These are phyloP conservation scores for Sideroxylon spinosum DNA, from an alignment of 179 eudicot species.

Conservation along the genomic window DNA sequence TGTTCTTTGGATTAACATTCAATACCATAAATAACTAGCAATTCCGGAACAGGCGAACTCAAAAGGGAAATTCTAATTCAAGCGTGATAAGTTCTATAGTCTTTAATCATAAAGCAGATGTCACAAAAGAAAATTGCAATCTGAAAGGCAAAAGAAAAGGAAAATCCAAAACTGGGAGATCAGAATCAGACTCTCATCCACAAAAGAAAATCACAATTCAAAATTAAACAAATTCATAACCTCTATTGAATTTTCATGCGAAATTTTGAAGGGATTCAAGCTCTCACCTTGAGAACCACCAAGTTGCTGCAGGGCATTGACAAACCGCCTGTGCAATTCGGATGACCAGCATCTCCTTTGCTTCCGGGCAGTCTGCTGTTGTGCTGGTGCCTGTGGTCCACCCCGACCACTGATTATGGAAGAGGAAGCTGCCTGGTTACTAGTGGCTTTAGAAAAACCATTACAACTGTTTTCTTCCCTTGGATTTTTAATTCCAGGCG, in stretches of 20 bases:
- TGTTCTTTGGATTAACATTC: background rate
- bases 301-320: constrained; percentile 64
- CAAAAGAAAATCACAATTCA: background rate
- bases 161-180: background rate
- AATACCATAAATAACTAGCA: background rate
- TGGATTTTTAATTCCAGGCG: constrained; percentile 39
- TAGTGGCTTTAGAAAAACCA: constrained; percentile 29
- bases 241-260: background rate
- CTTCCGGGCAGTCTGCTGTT: constrained; percentile 50
- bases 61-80: background rate
- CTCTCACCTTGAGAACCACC: constrained; percentile 79
- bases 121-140: background rate
- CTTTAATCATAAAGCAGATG: background rate
- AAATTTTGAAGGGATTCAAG: background rate
- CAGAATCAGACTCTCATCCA: background rate
- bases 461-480: constrained; percentile 30
- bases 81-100: background rate
- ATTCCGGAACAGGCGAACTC: background rate
- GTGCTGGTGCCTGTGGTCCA: constrained; percentile 13
- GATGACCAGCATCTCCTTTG: constrained; percentile 89
- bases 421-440: constrained; percentile 24
- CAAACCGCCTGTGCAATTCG: constrained; percentile 69
- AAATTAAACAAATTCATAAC: background rate
- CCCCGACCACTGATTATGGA: constrained; percentile 24
- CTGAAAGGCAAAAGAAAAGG: background rate